Percentiles rank a stretch among this genome's conserved stretches.
phyloP scores from a whole-genome alignment of 192 early-diverging fungal species.

The Coemansia sp. region DNA sequence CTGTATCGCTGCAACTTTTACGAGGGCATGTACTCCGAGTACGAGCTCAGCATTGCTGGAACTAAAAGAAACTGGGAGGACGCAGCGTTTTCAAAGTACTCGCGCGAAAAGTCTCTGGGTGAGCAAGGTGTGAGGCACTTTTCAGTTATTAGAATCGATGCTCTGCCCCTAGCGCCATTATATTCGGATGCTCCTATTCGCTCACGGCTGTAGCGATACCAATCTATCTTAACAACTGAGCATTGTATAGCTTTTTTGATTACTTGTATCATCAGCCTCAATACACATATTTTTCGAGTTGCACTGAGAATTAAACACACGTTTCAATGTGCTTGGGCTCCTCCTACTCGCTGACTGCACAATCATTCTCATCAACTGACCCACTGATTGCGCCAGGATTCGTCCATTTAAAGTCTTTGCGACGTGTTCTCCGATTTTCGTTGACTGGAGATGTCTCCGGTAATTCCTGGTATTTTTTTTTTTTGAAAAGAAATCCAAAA shows the following conservation, averaged over 20 bases:
- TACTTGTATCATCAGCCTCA: not conserved
- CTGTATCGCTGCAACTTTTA: conserved; percentile 1
- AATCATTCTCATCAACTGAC: no score
- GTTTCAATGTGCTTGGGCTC: not conserved
- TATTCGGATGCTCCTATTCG: not conserved
- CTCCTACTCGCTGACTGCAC: no score
- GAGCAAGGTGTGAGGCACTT: not conserved
- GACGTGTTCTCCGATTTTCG: no score
- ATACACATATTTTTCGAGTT: not conserved
- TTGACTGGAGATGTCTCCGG: no score
- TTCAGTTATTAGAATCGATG: not conserved
- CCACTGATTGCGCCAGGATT: no score
- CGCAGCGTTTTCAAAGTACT: not conserved
- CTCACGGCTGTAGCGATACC: not conserved
- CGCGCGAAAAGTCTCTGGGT: not conserved
- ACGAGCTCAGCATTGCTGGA: not conserved
- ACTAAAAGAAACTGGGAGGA: conserved; percentile 1
- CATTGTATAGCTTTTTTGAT: not conserved
- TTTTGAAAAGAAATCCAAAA: no score
- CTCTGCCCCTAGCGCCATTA: not conserved
- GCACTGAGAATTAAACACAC: not conserved
- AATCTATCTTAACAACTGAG: not conserved
- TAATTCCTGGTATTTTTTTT: no score
- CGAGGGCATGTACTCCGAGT: not conserved
- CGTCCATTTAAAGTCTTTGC: no score